Evolutionary conservation across 495 filamentous ascomycete genomes (phyloP).

Genomic region (Penicillium alfredii): DNA sequence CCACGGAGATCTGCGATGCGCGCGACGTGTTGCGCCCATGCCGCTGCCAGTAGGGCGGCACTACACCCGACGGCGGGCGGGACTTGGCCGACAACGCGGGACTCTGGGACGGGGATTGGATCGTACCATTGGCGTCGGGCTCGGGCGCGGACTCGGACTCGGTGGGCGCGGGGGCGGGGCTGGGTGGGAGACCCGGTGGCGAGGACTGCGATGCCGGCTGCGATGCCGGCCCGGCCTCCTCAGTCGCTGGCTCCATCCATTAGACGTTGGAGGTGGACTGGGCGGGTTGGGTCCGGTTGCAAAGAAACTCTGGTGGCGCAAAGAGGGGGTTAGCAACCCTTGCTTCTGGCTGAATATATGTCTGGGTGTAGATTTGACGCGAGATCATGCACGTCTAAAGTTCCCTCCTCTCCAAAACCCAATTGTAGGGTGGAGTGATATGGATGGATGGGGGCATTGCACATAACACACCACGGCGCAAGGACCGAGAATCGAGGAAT

Average conservation of each 20-base stretch:
- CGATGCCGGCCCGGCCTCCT: slow-evolving; percentile 35
- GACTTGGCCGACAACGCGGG: slow-evolving; percentile 19
- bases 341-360: too few species aligned
- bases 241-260: slow-evolving; percentile 49
- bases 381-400: too few species aligned
- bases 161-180: too few species aligned
- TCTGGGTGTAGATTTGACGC: too few species aligned
- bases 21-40: slow-evolving; percentile 36
- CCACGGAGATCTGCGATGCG: slow-evolving; percentile 40
- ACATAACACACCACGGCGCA: too few species aligned
- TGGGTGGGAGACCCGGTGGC: slow-evolving; percentile 7
- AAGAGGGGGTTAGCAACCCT: too few species aligned
- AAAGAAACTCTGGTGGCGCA: too few species aligned
- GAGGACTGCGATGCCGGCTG: slow-evolving; percentile 24
- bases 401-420: too few species aligned
- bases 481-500: too few species aligned
- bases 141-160: too few species aligned
- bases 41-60: slow-evolving; percentile 49
- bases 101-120: slow-evolving; percentile 5
- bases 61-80: slow-evolving; percentile 35
- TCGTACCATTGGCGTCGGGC: slow-evolving; percentile 9
- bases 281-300: background rate
- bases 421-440: too few species aligned
- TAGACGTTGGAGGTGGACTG: slow-evolving; percentile 16
- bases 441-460: too few species aligned